phyloP scores from a whole-genome alignment of 2,329 filamentous ascomycete genomes.

The Neonectria sp. region DNA sequence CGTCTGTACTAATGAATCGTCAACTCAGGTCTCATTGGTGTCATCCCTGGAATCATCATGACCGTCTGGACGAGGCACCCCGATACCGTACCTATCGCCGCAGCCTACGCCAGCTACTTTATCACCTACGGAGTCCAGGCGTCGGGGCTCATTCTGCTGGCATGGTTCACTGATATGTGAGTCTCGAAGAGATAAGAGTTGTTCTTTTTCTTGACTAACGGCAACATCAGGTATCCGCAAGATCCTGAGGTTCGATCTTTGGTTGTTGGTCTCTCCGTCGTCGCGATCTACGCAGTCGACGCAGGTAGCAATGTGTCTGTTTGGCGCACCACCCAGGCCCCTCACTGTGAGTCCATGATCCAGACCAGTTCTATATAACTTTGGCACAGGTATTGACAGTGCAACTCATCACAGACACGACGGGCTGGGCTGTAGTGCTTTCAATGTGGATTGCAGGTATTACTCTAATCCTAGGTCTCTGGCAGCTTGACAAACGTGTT shows the following conservation, averaged over 20 bases:
- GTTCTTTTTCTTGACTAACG: background rate
- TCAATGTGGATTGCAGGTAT: constrained; percentile 23
- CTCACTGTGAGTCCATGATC: constrained; percentile 21
- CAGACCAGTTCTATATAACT: too few species aligned
- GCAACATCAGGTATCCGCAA: constrained; percentile 17
- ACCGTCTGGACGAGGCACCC: constrained; percentile 67
- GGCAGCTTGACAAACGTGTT: constrained; percentile 14
- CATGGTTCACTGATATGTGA: constrained; percentile 65
- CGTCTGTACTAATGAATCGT: background rate
- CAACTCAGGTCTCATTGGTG: constrained; percentile 56
- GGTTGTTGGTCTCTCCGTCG: constrained; percentile 27
- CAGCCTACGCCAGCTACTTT: constrained; percentile 67
- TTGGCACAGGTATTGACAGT: background rate
- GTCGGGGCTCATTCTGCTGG: constrained; percentile 66
- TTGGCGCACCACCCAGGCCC: constrained; percentile 26
- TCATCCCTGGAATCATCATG: constrained; percentile 66
- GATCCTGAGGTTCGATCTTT: constrained; percentile 30
- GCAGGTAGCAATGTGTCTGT: constrained; percentile 23
- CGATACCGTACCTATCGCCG: constrained; percentile 56
- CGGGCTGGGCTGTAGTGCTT: constrained; percentile 24
- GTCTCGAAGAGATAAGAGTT: constrained; percentile 9
- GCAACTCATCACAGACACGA: background rate
- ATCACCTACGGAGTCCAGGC: constrained; percentile 61
- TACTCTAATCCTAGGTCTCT: constrained; percentile 10
- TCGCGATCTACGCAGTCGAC: constrained; percentile 32